These are phyloP conservation scores for Haplographium delicatum DNA, from an alignment of 495 filamentous ascomycete species.

Conservation along the genomic window DNA sequence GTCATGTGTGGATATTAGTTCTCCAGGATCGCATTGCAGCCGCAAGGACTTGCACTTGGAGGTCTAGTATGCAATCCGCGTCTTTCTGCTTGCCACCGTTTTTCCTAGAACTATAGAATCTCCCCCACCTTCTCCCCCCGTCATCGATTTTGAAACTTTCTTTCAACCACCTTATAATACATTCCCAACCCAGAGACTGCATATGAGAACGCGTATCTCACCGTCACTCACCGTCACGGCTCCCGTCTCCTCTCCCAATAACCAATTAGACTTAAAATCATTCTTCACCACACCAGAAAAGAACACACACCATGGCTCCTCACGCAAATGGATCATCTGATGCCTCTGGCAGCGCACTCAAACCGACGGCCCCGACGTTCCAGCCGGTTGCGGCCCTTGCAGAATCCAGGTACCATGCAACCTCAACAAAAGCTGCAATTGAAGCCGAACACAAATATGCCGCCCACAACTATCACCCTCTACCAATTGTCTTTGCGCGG, in stretches of 20 bases:
- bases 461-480: slow-evolving; percentile 98
- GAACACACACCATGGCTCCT: slow-evolving; percentile 46
- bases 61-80: slow-evolving; percentile 38
- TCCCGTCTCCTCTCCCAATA: too few species aligned
- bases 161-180: not conserved
- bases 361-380: slow-evolving; percentile 46
- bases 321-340: slow-evolving; percentile 40
- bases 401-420: slow-evolving; percentile 64
- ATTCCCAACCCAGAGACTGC: not conserved
- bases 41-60: slow-evolving; percentile 64
- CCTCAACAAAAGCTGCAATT: slow-evolving; percentile 76
- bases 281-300: not conserved
- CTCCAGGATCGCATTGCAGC: too few species aligned
- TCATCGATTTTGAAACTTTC: slow-evolving; percentile 21
- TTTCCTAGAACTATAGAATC: not conserved
- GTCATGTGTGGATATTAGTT: slow-evolving; percentile 18
- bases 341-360: slow-evolving; percentile 28
- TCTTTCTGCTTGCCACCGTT: slow-evolving; percentile 4
- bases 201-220: too few species aligned
- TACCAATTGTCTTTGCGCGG: slow-evolving; percentile 84
- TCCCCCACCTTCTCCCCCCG: slow-evolving; percentile 14
- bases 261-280: not conserved
- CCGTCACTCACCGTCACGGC: too few species aligned
- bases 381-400: slow-evolving; percentile 41
- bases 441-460: slow-evolving; percentile 75